These are phyloP conservation scores for Cryptosporidium muris DNA, from an alignment of 169 alveolate genomes.

Conservation along the genomic window DNA sequence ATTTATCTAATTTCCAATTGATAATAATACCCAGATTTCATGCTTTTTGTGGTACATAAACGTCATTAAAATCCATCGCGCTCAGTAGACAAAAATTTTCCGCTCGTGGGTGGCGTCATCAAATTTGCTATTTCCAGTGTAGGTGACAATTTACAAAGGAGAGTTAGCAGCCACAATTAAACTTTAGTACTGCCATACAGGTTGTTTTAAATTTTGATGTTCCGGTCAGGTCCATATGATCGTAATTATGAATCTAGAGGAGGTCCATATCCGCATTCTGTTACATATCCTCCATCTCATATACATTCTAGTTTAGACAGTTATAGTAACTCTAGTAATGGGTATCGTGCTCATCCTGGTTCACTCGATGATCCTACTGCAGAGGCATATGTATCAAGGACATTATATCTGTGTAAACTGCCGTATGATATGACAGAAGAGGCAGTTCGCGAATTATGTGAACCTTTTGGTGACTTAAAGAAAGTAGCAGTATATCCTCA, in stretches of 20 bases:
- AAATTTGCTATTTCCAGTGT: not conserved
- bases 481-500: slow-evolving; percentile 72
- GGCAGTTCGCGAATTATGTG: slow-evolving; percentile 64
- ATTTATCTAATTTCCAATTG: too few species aligned
- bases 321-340: not conserved
- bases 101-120: too few species aligned
- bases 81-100: too few species aligned
- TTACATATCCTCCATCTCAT: not conserved
- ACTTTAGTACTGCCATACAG: not conserved
- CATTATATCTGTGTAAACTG: slow-evolving; percentile 71
- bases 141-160: not conserved
- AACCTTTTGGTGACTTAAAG: slow-evolving; percentile 73
- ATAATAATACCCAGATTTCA: too few species aligned
- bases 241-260: not conserved
- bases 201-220: slow-evolving; percentile 10
- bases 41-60: too few species aligned
- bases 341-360: not conserved
- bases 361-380: slow-evolving; percentile 7
- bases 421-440: slow-evolving; percentile 74
- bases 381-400: slow-evolving; percentile 61
- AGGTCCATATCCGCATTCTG: not conserved
- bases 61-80: too few species aligned
- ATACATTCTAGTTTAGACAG: not conserved
- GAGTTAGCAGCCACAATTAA: not conserved
- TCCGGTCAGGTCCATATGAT: slow-evolving; percentile 29